Percentiles rank a stretch among this genome's conserved stretches.
These are phyloP conservation scores for Albophoma yamanashiensis DNA, from an alignment of 2,329 filamentous ascomycete genomes.

Conservation along the genomic window DNA sequence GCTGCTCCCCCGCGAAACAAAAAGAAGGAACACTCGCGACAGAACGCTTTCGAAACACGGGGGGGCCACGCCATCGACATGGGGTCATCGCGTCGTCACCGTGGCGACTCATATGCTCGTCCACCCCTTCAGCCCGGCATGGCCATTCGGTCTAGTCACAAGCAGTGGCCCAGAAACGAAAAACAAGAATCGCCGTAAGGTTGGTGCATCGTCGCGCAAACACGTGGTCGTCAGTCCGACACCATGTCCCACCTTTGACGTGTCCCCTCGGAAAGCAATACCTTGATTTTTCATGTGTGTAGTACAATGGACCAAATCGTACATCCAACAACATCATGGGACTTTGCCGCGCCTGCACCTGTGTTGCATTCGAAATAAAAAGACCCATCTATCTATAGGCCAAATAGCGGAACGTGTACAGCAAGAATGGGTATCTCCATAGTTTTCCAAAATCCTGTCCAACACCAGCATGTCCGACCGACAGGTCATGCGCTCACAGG, in stretches of 20 bases:
- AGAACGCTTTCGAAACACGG: not conserved
- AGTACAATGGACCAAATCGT: not conserved
- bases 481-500: not conserved
- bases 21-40: not conserved
- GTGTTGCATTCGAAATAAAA: not conserved
- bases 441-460: not conserved
- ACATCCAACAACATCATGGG: not conserved
- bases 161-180: not conserved
- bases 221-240: not conserved
- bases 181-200: not conserved
- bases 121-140: not conserved
- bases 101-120: not conserved
- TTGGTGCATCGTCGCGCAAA: not conserved
- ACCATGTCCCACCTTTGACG: not conserved
- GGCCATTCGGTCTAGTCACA: not conserved
- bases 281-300: not conserved
- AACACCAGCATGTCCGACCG: not conserved
- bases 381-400: not conserved
- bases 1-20: not conserved
- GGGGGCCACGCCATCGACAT: not conserved
- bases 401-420: not conserved
- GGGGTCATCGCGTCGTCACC: not conserved
- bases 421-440: not conserved
- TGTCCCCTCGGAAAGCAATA: not conserved
- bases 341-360: not conserved